Evolutionary conservation across 177 flowering plant species (phyloP).

Genomic region (Vitis hybrid): DNA sequence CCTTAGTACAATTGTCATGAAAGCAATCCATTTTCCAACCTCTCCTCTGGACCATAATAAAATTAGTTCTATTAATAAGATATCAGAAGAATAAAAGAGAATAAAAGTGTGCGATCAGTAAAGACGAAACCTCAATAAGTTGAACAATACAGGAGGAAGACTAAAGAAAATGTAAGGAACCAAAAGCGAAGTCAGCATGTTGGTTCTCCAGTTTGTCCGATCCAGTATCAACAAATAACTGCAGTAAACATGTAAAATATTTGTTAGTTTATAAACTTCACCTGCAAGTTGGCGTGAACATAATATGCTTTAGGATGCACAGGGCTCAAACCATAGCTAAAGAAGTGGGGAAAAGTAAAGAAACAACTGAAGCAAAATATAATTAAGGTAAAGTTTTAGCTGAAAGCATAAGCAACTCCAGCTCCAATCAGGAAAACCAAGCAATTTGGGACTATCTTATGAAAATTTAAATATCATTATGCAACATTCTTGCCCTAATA

Average conservation of each 20-base stretch:
- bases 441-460: no score
- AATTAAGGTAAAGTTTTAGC: no score
- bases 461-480: no score
- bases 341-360: background rate
- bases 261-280: background rate
- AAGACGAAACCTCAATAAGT: constrained; percentile 43
- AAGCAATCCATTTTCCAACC: constrained; percentile 67
- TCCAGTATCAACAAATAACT: constrained; percentile 73
- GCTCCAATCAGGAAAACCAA: no score
- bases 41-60: constrained; percentile 42
- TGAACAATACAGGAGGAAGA: constrained; percentile 43
- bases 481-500: no score
- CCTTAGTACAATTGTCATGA: constrained; percentile 65
- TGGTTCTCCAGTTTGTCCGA: constrained; percentile 74
- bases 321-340: background rate
- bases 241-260: constrained; percentile 22
- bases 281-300: background rate
- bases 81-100: background rate
- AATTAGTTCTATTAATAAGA: no score
- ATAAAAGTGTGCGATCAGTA: background rate
- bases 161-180: constrained; percentile 65
- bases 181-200: constrained; percentile 62
- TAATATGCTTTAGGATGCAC: background rate
- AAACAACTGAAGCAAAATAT: background rate
- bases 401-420: no score